These are phyloP conservation scores for Canna indica DNA, from an alignment of 176 grass and related monocot species.

Conservation along the genomic window DNA sequence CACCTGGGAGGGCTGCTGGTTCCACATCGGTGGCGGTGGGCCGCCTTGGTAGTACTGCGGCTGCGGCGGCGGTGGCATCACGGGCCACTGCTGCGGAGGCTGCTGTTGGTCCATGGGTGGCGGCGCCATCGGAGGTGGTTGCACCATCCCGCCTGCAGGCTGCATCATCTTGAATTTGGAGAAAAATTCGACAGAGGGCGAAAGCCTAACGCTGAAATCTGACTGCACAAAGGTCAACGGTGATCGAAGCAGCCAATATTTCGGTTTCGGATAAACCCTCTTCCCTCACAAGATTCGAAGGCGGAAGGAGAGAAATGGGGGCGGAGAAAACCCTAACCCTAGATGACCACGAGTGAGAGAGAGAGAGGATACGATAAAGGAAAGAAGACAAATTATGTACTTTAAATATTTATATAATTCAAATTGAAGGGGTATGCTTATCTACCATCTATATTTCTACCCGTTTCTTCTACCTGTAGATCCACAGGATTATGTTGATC, in stretches of 20 bases:
- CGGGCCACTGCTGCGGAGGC: conserved; percentile 8
- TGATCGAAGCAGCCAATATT: background rate
- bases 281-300: background rate
- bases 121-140: background rate
- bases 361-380: background rate
- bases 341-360: background rate
- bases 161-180: conserved; percentile 15
- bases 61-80: conserved; percentile 9
- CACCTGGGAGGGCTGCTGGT: conserved; percentile 18
- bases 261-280: background rate
- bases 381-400: background rate
- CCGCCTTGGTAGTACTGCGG: conserved; percentile 12
- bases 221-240: background rate
- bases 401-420: too few species aligned
- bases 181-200: background rate
- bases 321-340: conserved; percentile 4
- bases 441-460: too few species aligned
- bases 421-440: too few species aligned
- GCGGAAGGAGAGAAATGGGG: background rate
- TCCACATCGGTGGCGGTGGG: conserved; percentile 21
- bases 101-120: conserved; percentile 7
- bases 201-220: background rate
- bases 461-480: too few species aligned
- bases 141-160: conserved; percentile 14
- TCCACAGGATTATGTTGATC: too few species aligned